These are phyloP conservation scores for Sungouiella thailandica DNA, from an alignment of 805 yeast species.

Conservation along the genomic window DNA sequence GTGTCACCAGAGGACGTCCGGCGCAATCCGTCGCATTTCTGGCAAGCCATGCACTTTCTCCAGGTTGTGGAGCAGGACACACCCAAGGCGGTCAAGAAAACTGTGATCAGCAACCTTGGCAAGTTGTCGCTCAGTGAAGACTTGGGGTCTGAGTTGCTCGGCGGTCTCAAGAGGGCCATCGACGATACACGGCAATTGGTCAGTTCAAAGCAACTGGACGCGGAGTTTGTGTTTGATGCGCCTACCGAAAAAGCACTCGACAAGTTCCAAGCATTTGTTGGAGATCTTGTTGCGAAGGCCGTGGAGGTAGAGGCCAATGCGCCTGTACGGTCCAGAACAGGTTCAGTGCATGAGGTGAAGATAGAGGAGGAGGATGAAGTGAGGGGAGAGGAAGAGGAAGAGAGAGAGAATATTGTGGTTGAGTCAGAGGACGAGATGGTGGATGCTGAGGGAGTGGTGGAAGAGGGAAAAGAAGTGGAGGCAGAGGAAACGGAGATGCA, in stretches of 20 bases:
- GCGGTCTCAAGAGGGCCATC: slow-evolving; percentile 30
- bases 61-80: slow-evolving; percentile 46
- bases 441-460: not conserved
- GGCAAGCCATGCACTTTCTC: slow-evolving; percentile 51
- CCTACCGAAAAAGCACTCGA: slow-evolving; percentile 27
- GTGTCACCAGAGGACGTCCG: slow-evolving; percentile 36
- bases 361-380: not conserved
- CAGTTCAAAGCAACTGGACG: slow-evolving; percentile 16
- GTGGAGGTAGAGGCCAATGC: slow-evolving; percentile 14
- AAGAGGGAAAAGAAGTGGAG: not conserved
- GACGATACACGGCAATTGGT: slow-evolving; percentile 28
- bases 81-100: slow-evolving; percentile 48
- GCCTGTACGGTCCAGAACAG: slow-evolving; percentile 1
- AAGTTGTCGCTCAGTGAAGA: slow-evolving; percentile 36
- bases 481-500: not conserved
- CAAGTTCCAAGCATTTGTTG: slow-evolving; percentile 23
- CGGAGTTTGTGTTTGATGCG: slow-evolving; percentile 31
- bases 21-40: slow-evolving; percentile 49
- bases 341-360: not conserved
- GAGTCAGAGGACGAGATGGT: slow-evolving; percentile 1
- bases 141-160: slow-evolving; percentile 24
- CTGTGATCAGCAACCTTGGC: slow-evolving; percentile 46
- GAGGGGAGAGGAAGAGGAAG: not conserved
- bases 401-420: not conserved
- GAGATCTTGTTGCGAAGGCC: slow-evolving; percentile 21